Conservation (phyloP, 495 filamentous ascomycete genomes). For the Aspergillus heteromorphus region DNA sequence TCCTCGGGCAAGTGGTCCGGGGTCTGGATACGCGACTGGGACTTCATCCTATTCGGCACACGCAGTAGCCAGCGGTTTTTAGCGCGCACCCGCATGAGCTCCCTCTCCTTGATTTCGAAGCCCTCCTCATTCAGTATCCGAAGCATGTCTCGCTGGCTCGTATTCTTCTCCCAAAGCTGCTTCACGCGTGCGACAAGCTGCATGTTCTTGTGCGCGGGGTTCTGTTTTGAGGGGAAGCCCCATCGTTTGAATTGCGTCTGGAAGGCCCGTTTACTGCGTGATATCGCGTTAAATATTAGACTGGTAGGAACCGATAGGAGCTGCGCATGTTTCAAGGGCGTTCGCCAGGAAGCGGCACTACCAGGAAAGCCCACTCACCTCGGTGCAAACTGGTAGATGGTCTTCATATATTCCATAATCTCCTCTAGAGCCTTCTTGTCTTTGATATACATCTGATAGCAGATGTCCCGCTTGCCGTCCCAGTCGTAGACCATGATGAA, state of each 20-base stretch:
- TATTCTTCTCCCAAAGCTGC: conserved; percentile 72
- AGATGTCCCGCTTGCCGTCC: conserved; percentile 63
- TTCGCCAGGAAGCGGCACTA: background rate
- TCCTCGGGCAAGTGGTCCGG: conserved; percentile 29
- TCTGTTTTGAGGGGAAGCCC: conserved; percentile 70
- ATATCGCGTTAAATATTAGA: background rate
- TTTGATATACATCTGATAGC: conserved; percentile 67
- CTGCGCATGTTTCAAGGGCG: background rate
- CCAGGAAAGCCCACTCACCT: conserved; percentile 44
- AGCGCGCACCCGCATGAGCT: conserved; percentile 59
- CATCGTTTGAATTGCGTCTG: conserved; percentile 72
- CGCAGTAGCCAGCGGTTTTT: conserved; percentile 62
- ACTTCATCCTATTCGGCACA: conserved; percentile 52
- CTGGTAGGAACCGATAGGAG: background rate
- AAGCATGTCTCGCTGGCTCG: conserved; percentile 66
- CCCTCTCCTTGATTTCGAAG: conserved; percentile 62
- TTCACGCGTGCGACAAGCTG: conserved; percentile 60
- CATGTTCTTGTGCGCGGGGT: conserved; percentile 61
- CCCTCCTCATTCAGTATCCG: conserved; percentile 63
- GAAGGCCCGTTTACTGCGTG: conserved; percentile 61
- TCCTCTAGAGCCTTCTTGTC: conserved; percentile 65
- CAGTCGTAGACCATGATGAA: conserved; percentile 66
- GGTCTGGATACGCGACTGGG: conserved; percentile 20
- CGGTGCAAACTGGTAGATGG: conserved; percentile 56
- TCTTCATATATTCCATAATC: conserved; percentile 58